Base-by-base conservation (phyloP, 345 rosid genomes). In the Eucalyptus globulus region DNA sequence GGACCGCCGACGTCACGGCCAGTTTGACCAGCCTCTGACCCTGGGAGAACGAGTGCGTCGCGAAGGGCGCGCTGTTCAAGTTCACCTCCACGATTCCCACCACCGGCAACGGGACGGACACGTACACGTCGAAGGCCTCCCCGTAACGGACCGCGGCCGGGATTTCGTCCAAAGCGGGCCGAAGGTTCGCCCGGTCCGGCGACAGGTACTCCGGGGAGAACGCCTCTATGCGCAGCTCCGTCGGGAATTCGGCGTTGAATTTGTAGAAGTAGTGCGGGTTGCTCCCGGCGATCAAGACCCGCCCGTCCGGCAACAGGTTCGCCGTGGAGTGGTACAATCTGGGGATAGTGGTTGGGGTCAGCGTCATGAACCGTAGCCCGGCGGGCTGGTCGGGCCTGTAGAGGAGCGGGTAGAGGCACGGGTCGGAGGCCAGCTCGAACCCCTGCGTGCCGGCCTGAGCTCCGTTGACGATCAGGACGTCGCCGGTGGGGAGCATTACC, bases 281-380 rank as follows among this genome's bases (percentile, higher is more conserved):
- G 90, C 99, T 97, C 43, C 99, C 99, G 8, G 99, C 97, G 44
- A 97, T 49, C 43, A 97, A 81, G 17, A 97, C 91, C 86, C 98
- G 93, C 65, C 99, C 99, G 86, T 97, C 99, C 1, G 98, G 98
- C 83, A 97, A 91, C 29, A 97, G 89, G 90, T 96, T 97, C 31
- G 99, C 99, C 6, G 98, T 97, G 21, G 99, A 95, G 92, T 97
- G 99, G 91, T 97, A 97, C 98, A 97, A 31, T 89, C 99, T 91
- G 53, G 99, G 97, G 34, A 97, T 93, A 1, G 95, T 94, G 69
- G 97, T 97, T 76, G 99, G 98, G 88, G 90, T 97, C 76, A 97
- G 34, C 5, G 95, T 94, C 96, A 96, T 95, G 93, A 95, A 95
- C 86, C 98, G 93, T 62, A 93, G 87, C 17, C 97, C 95, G 13